phyloP scores from a whole-genome alignment of 2,329 filamentous ascomycete species.

The Leptodontidium sp. region DNA sequence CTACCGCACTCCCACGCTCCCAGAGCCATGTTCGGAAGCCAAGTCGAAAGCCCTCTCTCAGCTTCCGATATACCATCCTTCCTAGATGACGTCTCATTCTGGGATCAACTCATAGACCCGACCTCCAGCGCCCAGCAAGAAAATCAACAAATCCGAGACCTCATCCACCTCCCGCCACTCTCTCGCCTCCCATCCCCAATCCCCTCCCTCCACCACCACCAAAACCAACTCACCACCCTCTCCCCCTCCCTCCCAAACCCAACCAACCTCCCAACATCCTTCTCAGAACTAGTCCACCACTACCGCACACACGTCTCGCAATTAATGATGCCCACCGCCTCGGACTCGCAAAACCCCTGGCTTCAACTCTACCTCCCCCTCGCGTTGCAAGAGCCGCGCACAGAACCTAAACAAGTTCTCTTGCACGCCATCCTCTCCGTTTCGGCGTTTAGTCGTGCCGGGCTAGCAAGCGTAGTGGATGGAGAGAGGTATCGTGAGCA shows the following conservation, averaged over 20 bases:
- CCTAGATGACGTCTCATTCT: neutral
- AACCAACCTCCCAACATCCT: neutral
- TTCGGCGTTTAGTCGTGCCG: neutral
- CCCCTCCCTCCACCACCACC: neutral
- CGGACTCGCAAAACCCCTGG: neutral
- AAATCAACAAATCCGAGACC: neutral
- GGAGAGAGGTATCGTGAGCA: neutral
- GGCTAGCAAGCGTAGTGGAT: neutral
- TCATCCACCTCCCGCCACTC: neutral
- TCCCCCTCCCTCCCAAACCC: neutral
- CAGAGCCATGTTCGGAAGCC: neutral
- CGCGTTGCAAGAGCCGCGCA: neutral
- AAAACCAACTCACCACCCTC: neutral
- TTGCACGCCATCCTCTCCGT: neutral
- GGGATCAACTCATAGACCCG: slow-evolving; percentile 2
- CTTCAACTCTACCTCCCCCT: slow-evolving; percentile 2
- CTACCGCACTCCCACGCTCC: neutral
- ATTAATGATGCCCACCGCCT: neutral
- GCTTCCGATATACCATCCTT: slow-evolving; percentile 1
- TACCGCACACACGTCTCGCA: neutral
- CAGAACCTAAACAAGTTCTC: neutral
- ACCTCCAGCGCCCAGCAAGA: neutral
- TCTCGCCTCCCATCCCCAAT: neutral
- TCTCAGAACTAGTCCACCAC: neutral
- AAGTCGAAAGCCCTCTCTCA: neutral